Conservation (phyloP, 2,329 filamentous ascomycete genomes). For the Diaporthe citriasiana region DNA sequence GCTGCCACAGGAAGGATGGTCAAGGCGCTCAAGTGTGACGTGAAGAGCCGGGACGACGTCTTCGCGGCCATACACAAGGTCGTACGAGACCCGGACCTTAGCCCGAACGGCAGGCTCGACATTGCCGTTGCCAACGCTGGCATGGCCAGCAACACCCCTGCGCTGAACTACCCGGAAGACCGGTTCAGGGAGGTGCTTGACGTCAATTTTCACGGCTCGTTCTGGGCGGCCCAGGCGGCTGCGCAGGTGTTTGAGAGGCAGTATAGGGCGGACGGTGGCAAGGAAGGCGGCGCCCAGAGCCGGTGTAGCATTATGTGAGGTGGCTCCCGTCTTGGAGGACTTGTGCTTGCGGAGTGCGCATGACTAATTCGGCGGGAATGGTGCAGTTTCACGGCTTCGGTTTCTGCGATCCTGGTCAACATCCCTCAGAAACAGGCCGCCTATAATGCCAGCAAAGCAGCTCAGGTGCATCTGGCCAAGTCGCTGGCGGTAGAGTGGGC, state of each 20-base stretch:
- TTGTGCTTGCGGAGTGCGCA: not conserved
- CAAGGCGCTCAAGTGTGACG: constrained; percentile 56
- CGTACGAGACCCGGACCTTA: constrained; percentile 52
- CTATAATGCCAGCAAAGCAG: constrained; percentile 60
- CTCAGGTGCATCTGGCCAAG: constrained; percentile 56
- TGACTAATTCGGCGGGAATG: not conserved
- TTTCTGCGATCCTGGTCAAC: constrained; percentile 57
- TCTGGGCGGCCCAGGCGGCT: constrained; percentile 59
- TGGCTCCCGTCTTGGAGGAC: not conserved
- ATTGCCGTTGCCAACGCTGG: constrained; percentile 60
- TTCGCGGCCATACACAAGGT: constrained; percentile 52
- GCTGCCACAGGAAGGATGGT: constrained; percentile 45
- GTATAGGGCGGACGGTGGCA: constrained; percentile 45
- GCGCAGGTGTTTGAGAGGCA: constrained; percentile 55
- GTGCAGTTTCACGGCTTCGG: constrained; percentile 53
- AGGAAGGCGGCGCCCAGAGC: constrained; percentile 42
- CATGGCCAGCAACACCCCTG: constrained; percentile 54
- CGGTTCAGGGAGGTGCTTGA: constrained; percentile 55
- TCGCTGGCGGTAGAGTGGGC: constrained; percentile 60
- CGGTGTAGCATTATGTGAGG: constrained; percentile 53
- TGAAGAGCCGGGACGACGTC: constrained; percentile 50
- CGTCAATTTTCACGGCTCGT: constrained; percentile 58
- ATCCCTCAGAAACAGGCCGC: constrained; percentile 57
- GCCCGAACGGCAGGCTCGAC: constrained; percentile 52
- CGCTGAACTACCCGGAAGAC: constrained; percentile 57